phyloP scores from a whole-genome alignment of 2,329 filamentous ascomycete genomes.

The Keithomyces neogunnii region DNA sequence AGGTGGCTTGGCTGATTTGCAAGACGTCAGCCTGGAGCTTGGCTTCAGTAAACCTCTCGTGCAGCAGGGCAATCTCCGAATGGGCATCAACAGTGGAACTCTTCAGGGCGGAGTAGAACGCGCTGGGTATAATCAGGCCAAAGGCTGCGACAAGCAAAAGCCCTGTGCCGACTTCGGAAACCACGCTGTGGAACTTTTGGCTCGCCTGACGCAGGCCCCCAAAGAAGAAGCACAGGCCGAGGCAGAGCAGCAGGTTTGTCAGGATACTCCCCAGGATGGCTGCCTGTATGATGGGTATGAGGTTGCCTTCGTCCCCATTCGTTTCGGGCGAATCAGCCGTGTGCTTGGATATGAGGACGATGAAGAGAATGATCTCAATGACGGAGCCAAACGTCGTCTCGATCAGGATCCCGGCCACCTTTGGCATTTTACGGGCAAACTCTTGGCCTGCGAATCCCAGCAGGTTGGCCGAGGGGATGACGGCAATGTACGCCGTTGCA shows the following conservation, averaged over 20 bases:
- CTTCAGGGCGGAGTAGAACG: conserved; percentile 22
- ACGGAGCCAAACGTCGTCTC: conserved; percentile 62
- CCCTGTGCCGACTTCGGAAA: conserved; percentile 73
- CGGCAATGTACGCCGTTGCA: conserved; percentile 39
- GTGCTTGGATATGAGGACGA: conserved; percentile 50
- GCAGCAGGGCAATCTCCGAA: no score
- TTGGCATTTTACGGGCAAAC: conserved; percentile 70
- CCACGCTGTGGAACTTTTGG: conserved; percentile 63
- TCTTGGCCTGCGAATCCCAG: conserved; percentile 50
- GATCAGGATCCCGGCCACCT: conserved; percentile 56
- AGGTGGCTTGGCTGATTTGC: conserved; percentile 61
- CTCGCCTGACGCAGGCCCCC: conserved; percentile 62
- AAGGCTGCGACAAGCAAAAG: conserved; percentile 59
- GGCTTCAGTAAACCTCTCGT: conserved; percentile 12
- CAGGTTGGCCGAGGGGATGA: conserved; percentile 43
- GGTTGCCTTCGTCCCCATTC: conserved; percentile 4
- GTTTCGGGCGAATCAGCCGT: no score
- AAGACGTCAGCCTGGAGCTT: conserved; percentile 45
- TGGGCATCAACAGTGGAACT: no score
- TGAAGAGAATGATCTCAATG: conserved; percentile 77
- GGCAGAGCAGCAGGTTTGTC: conserved; percentile 71
- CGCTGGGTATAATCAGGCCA: conserved; percentile 36
- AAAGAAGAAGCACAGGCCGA: conserved; percentile 72
- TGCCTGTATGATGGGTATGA: conserved; percentile 66
- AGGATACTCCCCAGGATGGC: conserved; percentile 78